Conservation (phyloP, 2,329 filamentous ascomycete genomes). For the Xylaria polymorpha region DNA sequence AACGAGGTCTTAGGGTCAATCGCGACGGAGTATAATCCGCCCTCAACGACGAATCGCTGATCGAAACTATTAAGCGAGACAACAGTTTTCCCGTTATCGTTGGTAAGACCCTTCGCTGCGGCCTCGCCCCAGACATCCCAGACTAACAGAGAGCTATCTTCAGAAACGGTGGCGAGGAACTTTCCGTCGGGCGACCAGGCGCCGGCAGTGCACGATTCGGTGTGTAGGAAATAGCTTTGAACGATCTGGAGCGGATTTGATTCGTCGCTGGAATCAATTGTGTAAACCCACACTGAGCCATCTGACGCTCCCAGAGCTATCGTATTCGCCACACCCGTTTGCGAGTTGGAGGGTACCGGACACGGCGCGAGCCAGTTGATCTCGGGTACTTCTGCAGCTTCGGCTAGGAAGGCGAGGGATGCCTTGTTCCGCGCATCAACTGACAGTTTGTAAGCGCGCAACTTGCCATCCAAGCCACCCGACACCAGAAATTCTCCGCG, state of each 20-base stretch:
- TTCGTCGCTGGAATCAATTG: constrained; percentile 74
- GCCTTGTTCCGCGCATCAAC: constrained; percentile 60
- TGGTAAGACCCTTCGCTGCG: constrained; percentile 64
- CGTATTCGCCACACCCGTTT: constrained; percentile 69
- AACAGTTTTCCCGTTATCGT: constrained; percentile 70
- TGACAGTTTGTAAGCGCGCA: constrained; percentile 74
- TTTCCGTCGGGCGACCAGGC: constrained; percentile 90
- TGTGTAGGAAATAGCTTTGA: constrained; percentile 93
- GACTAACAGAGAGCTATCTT: constrained; percentile 89
- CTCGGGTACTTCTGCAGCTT: constrained; percentile 90
- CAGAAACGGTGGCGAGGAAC: constrained; percentile 86
- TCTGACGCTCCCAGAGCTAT: constrained; percentile 89
- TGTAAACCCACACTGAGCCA: constrained; percentile 95
- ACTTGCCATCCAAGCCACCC: constrained; percentile 85
- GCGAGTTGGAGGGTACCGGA: constrained; percentile 70
- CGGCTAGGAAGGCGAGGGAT: constrained; percentile 73
- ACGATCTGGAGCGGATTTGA: constrained; percentile 78
- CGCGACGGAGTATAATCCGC: constrained; percentile 88
- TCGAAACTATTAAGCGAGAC: constrained; percentile 83
- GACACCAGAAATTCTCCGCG: constrained; percentile 86
- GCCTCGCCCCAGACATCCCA: constrained; percentile 91
- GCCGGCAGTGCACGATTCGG: constrained; percentile 85
- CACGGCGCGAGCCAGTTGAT: constrained; percentile 90
- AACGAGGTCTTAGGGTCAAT: constrained; percentile 83
- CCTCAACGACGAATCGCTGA: constrained; percentile 91